Conservation (phyloP, 208 protist genomes). For the Acanthamoeba healyi region DNA sequence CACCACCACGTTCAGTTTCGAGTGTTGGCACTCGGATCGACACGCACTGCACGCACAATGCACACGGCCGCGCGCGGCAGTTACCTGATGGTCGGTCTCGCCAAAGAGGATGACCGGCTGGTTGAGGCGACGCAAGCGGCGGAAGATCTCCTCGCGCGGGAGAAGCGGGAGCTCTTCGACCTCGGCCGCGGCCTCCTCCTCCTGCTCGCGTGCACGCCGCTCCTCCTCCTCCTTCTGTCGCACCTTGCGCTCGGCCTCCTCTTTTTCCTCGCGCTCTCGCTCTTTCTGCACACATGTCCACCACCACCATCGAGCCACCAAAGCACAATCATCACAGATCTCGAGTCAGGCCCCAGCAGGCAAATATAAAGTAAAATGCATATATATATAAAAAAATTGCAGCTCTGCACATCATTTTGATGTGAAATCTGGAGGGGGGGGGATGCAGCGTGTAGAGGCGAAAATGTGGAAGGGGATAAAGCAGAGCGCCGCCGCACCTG, state of each 20-base stretch:
- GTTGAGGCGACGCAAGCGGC: conserved; percentile 18
- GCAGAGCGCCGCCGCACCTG: too few species aligned
- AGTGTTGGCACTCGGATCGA: background rate
- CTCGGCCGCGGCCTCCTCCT: background rate
- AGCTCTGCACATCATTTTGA: too few species aligned
- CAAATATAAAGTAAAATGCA: too few species aligned
- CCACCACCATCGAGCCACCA: too few species aligned
- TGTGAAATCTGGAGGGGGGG: background rate
- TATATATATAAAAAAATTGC: too few species aligned
- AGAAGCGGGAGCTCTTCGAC: background rate
- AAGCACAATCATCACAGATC: too few species aligned
- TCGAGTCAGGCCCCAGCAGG: too few species aligned
- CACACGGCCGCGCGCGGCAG: background rate
- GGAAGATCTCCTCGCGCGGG: conserved; percentile 16
- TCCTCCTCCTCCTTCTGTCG: conserved; percentile 6
- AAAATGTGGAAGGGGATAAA: background rate
- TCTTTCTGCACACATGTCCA: background rate
- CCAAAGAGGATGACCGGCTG: conserved; percentile 44
- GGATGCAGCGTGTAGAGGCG: background rate
- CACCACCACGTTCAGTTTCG: too few species aligned
- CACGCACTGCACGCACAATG: background rate
- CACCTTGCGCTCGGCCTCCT: conserved; percentile 89
- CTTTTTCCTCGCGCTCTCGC: conserved; percentile 84
- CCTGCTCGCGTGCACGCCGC: background rate
- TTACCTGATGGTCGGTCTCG: conserved; percentile 9